Conservation (phyloP, 495 filamentous ascomycete species). For the Neurospora terricola region DNA sequence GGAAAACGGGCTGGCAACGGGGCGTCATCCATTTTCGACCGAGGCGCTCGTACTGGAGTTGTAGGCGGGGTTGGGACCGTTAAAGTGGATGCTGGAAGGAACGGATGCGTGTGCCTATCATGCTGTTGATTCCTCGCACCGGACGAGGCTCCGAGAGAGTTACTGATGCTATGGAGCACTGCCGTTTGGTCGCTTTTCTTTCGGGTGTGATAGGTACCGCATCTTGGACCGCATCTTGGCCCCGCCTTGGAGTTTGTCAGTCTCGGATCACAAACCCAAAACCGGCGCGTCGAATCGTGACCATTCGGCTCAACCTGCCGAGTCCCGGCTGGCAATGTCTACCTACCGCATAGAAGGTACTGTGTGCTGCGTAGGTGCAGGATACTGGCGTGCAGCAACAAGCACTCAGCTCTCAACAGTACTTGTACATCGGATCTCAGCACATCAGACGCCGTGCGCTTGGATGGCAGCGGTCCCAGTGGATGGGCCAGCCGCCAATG, state of each 20-base stretch:
- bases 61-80: not conserved
- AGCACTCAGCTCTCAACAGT: not conserved
- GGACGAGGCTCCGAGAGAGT: not conserved
- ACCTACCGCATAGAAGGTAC: slow-evolving; percentile 18
- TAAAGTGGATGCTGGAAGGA: not conserved
- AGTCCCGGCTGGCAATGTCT: slow-evolving; percentile 12
- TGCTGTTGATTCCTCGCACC: not conserved
- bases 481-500: not conserved
- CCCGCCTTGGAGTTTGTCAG: not conserved
- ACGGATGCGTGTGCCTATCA: not conserved
- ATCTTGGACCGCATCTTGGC: not conserved
- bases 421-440: not conserved
- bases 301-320: slow-evolving; percentile 4
- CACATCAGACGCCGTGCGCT: not conserved
- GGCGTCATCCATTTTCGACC: not conserved
- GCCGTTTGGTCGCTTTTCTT: not conserved
- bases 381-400: not conserved
- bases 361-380: slow-evolving; percentile 6
- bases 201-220: not conserved
- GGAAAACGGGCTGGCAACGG: not conserved
- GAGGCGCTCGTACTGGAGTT: not conserved
- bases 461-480: not conserved
- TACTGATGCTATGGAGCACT: not conserved
- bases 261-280: not conserved
- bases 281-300: not conserved